Evolutionary conservation across 371 early-diverging fungal species (phyloP).

Genomic region (Mucor velutinosus): DNA sequence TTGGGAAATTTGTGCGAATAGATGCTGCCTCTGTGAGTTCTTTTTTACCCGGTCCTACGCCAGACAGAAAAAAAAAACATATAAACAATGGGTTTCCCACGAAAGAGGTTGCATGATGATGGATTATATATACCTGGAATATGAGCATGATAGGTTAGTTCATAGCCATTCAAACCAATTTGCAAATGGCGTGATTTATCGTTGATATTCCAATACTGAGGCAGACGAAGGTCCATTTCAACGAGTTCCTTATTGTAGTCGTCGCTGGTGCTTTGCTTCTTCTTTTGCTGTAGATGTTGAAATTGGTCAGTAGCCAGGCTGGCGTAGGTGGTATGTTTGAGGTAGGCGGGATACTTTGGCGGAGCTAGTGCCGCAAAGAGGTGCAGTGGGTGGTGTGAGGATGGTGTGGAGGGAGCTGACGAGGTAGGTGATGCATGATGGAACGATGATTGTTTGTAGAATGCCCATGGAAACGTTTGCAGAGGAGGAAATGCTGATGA

Average conservation of each 20-base stretch:
- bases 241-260: conserved; percentile 11
- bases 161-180: conserved; percentile 52
- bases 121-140: conserved; percentile 39
- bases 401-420: neutral
- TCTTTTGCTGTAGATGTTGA: conserved; percentile 8
- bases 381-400: neutral
- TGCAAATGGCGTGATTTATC: conserved; percentile 58
- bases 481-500: conserved; percentile 33
- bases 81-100: conserved; percentile 12
- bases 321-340: conserved; percentile 40
- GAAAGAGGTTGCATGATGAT: neutral
- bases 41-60: conserved; percentile 70
- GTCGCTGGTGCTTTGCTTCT: neutral
- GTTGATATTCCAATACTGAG: conserved; percentile 62
- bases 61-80: conserved; percentile 13
- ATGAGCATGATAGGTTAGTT: conserved; percentile 46
- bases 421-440: neutral
- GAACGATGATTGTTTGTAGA: neutral
- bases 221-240: conserved; percentile 44
- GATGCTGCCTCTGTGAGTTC: conserved; percentile 77
- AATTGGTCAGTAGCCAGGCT: conserved; percentile 36
- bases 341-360: conserved; percentile 41
- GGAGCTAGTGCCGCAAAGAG: conserved; percentile 16
- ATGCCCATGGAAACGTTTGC: conserved; percentile 17
- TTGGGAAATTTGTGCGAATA: conserved; percentile 77